Evolutionary conservation across 352 stramenopile genomes (phyloP).

Genomic region (Nothophytophthora sp.): DNA sequence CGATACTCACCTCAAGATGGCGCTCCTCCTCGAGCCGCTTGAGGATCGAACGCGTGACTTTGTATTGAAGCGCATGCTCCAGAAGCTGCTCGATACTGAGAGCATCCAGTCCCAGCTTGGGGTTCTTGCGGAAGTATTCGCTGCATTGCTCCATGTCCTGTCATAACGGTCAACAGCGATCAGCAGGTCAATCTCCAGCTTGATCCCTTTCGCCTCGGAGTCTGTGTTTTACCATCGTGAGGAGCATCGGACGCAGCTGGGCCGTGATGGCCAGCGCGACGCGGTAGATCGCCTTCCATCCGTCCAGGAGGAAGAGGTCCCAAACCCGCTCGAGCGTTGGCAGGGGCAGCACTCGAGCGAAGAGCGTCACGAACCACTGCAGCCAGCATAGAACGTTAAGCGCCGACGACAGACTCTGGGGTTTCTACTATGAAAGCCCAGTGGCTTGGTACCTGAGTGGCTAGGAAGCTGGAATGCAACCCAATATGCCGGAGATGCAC

Average conservation of each 20-base stretch:
- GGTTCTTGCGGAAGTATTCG: constrained; percentile 68
- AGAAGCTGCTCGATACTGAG: constrained; percentile 48
- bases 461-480: constrained; percentile 80
- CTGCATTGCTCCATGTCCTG: constrained; percentile 80
- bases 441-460: constrained; percentile 53
- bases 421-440: not conserved
- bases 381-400: not conserved
- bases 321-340: constrained; percentile 59
- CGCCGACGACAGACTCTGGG: not conserved
- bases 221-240: constrained; percentile 44
- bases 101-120: constrained; percentile 41
- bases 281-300: constrained; percentile 77
- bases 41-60: constrained; percentile 65
- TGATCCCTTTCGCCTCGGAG: not conserved
- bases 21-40: constrained; percentile 66
- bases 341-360: constrained; percentile 55
- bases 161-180: not conserved
- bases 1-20: constrained; percentile 51
- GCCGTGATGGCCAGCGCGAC: constrained; percentile 67
- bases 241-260: constrained; percentile 51
- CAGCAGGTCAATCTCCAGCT: not conserved
- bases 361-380: constrained; percentile 88
- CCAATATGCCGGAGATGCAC: constrained; percentile 72
- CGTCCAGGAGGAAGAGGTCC: constrained; percentile 76
- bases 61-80: constrained; percentile 46